Base-by-base conservation (phyloP, 1,284 basidiomycete genomes). In the Cystobasidium slooffiae region DNA sequence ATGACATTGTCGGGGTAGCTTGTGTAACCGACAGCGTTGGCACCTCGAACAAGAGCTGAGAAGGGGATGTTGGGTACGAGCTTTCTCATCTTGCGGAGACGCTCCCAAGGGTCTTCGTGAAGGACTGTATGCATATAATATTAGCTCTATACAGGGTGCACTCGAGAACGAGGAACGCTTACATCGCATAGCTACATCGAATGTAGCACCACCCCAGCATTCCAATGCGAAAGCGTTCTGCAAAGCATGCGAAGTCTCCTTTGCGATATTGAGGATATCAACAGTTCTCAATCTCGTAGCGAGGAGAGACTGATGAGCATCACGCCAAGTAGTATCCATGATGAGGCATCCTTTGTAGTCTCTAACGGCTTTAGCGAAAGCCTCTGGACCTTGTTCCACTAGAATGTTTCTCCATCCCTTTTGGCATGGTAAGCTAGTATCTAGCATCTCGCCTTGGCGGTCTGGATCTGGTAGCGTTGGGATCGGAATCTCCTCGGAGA, bases 71-170 rank as follows among this genome's bases (percentile, higher is more conserved):
- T 99, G 76, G 97, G 97, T 16, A 99, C 97, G 69, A 99, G 87
- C 84, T 94, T 94, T 78, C 97, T 89, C 76, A 99, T 88, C 53
- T 91, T 91, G 78, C 97, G 90, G 85, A 99, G 85, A 80, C 97
- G 89, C 83, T 98, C 96, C 97, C 97, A 99, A 80, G 97, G 97
- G 84, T 99, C 97, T 84, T 99, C 97, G 83, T 99, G 98, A 82
- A 99, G 85, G 91, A 99, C 99, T 73, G 96, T 46, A 43, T 51
- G 10, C 16, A 12, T 14, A 31, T 9, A 56, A 8, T 1, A 39
- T 10, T 39, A n/a, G 10, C 4, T 12, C 10, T 12, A 3, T 18
- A 44, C 22, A 51, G 24, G 7, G 51, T 18, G 16, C 51, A 43
- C 6, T 31, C 39, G 10, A 31, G 10, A 8, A 37, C 10, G 51